Evolutionary conservation across 495 filamentous ascomycete genomes (phyloP).

Genomic region (Cairneyella variabilis): DNA sequence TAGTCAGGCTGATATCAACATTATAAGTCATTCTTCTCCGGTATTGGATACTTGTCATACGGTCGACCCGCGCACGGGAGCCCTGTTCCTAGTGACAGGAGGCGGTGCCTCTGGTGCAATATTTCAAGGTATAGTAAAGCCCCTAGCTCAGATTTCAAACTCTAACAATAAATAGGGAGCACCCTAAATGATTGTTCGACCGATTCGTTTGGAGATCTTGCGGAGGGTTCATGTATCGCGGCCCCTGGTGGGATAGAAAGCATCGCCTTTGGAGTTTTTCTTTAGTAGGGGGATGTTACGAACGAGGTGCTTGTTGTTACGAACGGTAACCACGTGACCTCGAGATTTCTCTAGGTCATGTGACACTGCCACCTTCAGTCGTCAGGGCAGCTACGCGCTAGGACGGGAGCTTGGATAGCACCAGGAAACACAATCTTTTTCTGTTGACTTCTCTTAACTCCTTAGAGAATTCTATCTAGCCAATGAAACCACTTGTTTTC

Average conservation of each 20-base stretch:
- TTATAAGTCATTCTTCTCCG: neutral
- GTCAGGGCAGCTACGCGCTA: too few relatives aligned
- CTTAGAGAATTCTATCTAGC: too few relatives aligned
- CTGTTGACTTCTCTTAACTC: too few relatives aligned
- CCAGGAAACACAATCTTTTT: too few relatives aligned
- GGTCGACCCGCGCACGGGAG: neutral
- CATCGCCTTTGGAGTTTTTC: neutral
- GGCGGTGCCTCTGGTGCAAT: neutral
- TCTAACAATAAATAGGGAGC: neutral
- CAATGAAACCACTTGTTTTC: too few relatives aligned
- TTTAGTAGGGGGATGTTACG: neutral
- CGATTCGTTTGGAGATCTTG: neutral
- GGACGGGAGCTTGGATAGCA: too few relatives aligned
- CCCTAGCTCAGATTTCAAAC: neutral
- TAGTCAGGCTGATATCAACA: neutral
- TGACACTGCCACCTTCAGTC: too few relatives aligned
- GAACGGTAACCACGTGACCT: too few relatives aligned
- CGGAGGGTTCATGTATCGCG: neutral
- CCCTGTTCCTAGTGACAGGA: conserved; percentile 1
- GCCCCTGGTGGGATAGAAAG: neutral
- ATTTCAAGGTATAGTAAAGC: neutral
- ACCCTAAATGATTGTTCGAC: neutral
- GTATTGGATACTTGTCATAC: neutral
- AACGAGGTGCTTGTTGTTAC: too few relatives aligned
- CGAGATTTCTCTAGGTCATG: too few relatives aligned